Conservation (phyloP, 2,329 filamentous ascomycete genomes). For the Trichoderma sp. region DNA sequence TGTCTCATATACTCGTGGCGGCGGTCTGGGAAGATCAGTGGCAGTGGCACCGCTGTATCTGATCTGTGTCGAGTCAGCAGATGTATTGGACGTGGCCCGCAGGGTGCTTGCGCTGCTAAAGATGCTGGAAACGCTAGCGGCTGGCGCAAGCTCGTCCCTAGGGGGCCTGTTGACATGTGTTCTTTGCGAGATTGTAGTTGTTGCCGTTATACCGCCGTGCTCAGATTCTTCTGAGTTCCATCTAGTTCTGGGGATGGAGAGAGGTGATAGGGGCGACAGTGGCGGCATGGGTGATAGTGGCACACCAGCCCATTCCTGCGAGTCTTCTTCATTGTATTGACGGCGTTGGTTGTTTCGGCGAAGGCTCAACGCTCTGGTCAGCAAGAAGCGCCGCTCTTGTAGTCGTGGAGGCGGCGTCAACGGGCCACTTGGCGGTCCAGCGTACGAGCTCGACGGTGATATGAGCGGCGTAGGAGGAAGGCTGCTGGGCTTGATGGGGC, state of each 20-base stretch:
- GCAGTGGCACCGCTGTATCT: background rate
- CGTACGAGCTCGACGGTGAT: slow-evolving; percentile 34
- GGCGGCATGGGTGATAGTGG: background rate
- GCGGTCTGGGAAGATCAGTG: slow-evolving; percentile 6
- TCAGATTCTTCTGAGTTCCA: background rate
- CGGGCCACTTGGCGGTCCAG: slow-evolving; percentile 25
- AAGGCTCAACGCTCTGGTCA: slow-evolving; percentile 22
- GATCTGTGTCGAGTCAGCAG: background rate
- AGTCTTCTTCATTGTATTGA: background rate
- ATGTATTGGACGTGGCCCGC: background rate
- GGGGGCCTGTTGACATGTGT: background rate
- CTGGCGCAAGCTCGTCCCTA: background rate
- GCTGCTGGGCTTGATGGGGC: slow-evolving; percentile 25
- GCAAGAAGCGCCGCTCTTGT: slow-evolving; percentile 45
- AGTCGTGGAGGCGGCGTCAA: slow-evolving; percentile 48
- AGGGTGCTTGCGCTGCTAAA: background rate
- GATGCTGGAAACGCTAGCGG: slow-evolving; percentile 1
- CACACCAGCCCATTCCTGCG: background rate
- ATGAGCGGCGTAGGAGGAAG: slow-evolving; percentile 40
- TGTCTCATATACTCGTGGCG: slow-evolving; percentile 14
- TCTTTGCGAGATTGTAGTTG: background rate
- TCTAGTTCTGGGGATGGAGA: background rate
- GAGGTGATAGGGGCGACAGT: background rate
- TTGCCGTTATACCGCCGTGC: background rate
- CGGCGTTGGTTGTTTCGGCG: background rate